phyloP scores from a whole-genome alignment of 352 stramenopile species.

The Elongisporangium undulatum region DNA sequence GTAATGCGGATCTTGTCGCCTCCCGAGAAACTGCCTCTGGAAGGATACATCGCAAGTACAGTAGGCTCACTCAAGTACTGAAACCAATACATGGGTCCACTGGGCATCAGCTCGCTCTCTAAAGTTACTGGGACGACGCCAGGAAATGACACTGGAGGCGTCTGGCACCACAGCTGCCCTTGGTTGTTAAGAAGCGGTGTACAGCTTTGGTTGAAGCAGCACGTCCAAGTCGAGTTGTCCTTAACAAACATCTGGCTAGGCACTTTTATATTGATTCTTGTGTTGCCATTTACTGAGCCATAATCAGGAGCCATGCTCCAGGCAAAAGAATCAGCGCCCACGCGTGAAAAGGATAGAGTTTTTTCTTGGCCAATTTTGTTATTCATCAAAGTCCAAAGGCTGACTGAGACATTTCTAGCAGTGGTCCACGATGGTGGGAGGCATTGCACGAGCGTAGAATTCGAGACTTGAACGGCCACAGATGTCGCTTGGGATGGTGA shows the following conservation, averaged over 20 bases:
- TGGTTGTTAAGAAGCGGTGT: background rate
- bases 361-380: constrained; percentile 4
- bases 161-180: background rate
- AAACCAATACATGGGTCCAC: constrained; percentile 25
- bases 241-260: background rate
- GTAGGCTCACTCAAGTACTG: constrained; percentile 19
- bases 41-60: constrained; percentile 17
- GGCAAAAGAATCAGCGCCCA: background rate
- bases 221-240: constrained; percentile 19
- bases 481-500: constrained; percentile 10
- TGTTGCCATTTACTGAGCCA: constrained; percentile 13
- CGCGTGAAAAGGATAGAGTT: constrained; percentile 1
- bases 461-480: constrained; percentile 22
- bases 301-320: constrained; percentile 23
- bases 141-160: background rate
- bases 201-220: constrained; percentile 24
- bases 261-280: constrained; percentile 1
- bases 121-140: constrained; percentile 21
- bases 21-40: constrained; percentile 9
- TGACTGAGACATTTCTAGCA: constrained; percentile 12
- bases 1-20: constrained; percentile 20
- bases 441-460: constrained; percentile 33
- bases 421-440: constrained; percentile 13
- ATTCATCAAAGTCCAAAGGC: constrained; percentile 21
- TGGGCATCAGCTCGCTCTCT: background rate